A percentile compares a stretch with the other conserved stretches of the same genome.
Conservation (phyloP, 306 rosid genomes). For the Vigna trinervia region DNA sequence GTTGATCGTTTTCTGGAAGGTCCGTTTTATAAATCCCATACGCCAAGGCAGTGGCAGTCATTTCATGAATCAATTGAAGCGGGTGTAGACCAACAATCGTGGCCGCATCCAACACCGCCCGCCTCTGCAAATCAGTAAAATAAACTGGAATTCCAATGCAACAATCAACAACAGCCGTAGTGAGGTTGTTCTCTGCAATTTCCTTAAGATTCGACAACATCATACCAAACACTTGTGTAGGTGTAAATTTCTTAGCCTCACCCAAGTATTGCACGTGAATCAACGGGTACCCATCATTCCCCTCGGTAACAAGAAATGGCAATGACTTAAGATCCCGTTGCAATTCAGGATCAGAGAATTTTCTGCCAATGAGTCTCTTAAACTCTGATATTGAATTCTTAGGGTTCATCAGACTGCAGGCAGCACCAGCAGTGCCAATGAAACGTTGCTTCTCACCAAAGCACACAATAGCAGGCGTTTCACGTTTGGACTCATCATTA, state of each 20-base stretch:
- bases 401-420: constrained; percentile 90
- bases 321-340: constrained; percentile 76
- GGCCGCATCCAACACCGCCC: constrained; percentile 92
- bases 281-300: constrained; percentile 84
- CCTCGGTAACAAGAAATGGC: constrained; percentile 71
- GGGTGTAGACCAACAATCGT: constrained; percentile 90
- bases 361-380: constrained; percentile 74
- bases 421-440: constrained; percentile 96
- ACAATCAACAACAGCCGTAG: constrained; percentile 84
- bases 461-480: constrained; percentile 90
- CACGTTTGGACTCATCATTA: constrained; percentile 94
- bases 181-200: constrained; percentile 81
- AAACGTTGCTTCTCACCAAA: constrained; percentile 96
- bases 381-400: constrained; percentile 88
- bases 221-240: constrained; percentile 89
- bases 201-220: constrained; percentile 73
- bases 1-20: constrained; percentile 77
- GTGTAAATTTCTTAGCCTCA: constrained; percentile 69
- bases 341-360: constrained; percentile 79
- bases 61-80: constrained; percentile 86
- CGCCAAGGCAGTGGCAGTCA: constrained; percentile 91
- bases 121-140: constrained; percentile 92
- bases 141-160: constrained; percentile 92
- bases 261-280: constrained; percentile 77
- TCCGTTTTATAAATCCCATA: constrained; percentile 96